These are phyloP conservation scores for Drechslerella coelobrocha DNA, from an alignment of 2,329 filamentous ascomycete species.

Conservation along the genomic window DNA sequence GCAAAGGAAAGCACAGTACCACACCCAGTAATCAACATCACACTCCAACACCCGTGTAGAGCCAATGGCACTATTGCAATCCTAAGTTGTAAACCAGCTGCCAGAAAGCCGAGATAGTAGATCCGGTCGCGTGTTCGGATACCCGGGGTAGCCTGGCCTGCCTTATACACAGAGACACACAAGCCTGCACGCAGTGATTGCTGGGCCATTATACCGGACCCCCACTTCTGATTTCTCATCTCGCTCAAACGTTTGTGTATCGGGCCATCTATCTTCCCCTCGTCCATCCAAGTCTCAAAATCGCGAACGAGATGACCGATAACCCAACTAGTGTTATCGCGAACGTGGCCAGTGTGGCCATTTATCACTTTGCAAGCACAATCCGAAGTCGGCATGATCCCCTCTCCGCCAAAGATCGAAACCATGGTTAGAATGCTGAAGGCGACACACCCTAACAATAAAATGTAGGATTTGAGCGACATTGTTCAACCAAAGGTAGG, in stretches of 20 bases:
- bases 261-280: not conserved
- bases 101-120: slow-evolving; percentile 55
- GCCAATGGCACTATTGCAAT: slow-evolving; percentile 57
- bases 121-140: slow-evolving; percentile 53
- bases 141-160: slow-evolving; percentile 8
- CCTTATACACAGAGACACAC: slow-evolving; percentile 55
- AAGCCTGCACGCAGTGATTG: slow-evolving; percentile 52
- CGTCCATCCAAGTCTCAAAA: slow-evolving; percentile 56
- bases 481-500: not conserved
- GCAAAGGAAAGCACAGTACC: slow-evolving; percentile 58
- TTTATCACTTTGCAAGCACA: slow-evolving; percentile 57
- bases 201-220: slow-evolving; percentile 38
- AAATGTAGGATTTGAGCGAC: slow-evolving; percentile 9
- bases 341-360: slow-evolving; percentile 56
- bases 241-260: too few species aligned
- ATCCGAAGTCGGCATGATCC: slow-evolving; percentile 57
- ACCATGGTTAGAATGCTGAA: slow-evolving; percentile 53
- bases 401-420: slow-evolving; percentile 54
- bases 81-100: slow-evolving; percentile 56
- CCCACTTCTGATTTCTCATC: slow-evolving; percentile 13
- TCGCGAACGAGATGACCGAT: slow-evolving; percentile 60
- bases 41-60: slow-evolving; percentile 57
- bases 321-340: slow-evolving; percentile 60
- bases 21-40: slow-evolving; percentile 58
- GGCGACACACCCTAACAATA: slow-evolving; percentile 54